Evolutionary conservation across 2,329 filamentous ascomycete genomes (phyloP).

Genomic region (Clarireedia hainanense): DNA sequence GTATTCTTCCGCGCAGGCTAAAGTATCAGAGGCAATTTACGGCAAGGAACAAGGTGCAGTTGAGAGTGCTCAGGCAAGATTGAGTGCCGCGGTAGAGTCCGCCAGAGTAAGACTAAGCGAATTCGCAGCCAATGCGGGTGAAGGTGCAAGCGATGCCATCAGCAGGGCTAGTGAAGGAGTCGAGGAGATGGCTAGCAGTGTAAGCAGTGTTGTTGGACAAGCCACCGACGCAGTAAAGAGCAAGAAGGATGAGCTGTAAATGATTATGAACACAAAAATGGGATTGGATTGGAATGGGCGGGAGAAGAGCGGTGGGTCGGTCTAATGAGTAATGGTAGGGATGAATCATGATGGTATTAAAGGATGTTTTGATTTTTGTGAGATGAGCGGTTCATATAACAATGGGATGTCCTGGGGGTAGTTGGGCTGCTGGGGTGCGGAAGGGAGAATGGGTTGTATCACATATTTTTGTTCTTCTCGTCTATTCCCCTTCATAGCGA

Average conservation of each 20-base stretch:
- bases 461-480: too few relatives aligned
- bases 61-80: conserved; percentile 25
- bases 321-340: too few relatives aligned
- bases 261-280: not conserved
- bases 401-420: too few relatives aligned
- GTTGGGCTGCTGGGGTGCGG: too few relatives aligned
- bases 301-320: not conserved
- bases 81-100: conserved; percentile 23
- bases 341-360: too few relatives aligned
- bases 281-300: not conserved
- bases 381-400: too few relatives aligned
- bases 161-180: conserved; percentile 34
- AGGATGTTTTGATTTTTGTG: too few relatives aligned
- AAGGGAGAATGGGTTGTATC: too few relatives aligned
- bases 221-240: conserved; percentile 28
- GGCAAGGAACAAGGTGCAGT: conserved; percentile 24
- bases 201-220: conserved; percentile 33
- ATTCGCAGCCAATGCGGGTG: conserved; percentile 21
- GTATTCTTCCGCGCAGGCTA: conserved; percentile 11
- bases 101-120: conserved; percentile 24
- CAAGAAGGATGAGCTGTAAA: conserved; percentile 45
- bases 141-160: conserved; percentile 29
- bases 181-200: conserved; percentile 39
- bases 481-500: too few relatives aligned
- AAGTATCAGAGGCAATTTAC: conserved; percentile 19